Evolutionary conservation across 305 asterid species (phyloP).

Genomic region (Fraxinus velutina): DNA sequence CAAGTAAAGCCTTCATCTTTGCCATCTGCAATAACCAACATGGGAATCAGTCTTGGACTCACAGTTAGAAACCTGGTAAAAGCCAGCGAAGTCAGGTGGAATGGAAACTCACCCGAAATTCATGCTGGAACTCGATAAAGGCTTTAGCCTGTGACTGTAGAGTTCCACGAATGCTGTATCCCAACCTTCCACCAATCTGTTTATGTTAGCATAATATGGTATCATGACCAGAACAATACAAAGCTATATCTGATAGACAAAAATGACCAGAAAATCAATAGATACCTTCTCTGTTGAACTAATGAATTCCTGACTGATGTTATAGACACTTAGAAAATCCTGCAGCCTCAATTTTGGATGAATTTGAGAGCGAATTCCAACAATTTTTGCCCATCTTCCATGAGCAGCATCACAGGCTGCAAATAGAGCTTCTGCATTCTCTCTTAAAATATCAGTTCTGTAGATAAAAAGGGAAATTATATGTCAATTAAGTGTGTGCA

Average conservation of each 20-base stretch:
- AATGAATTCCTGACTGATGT: conserved; percentile 85
- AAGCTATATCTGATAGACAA: conserved; percentile 11
- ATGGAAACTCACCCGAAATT: conserved; percentile 75
- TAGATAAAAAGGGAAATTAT: conserved; percentile 28
- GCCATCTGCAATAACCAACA: conserved; percentile 63
- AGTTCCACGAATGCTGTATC: conserved; percentile 96
- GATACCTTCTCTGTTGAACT: conserved; percentile 86
- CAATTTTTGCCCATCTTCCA: conserved; percentile 99
- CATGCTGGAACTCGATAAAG: conserved; percentile 93
- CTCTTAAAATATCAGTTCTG: conserved; percentile 95
- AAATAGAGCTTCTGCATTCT: conserved; percentile 94
- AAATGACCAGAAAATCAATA: conserved; percentile 19
- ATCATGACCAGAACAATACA: conserved; percentile 33
- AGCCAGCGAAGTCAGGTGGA: conserved; percentile 22
- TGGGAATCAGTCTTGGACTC: conserved; percentile 26
- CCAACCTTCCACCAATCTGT: conserved; percentile 99
- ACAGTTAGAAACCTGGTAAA: conserved; percentile 22
- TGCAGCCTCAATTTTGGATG: conserved; percentile 83
- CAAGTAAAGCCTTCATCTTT: conserved; percentile 92
- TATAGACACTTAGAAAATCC: conserved; percentile 82
- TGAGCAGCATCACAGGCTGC: conserved; percentile 99
- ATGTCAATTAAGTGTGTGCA: conserved; percentile 10
- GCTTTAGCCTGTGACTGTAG: conserved; percentile 95
- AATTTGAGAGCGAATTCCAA: conserved; percentile 91
- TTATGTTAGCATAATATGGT: conserved; percentile 37